Conservation (phyloP, 768 basidiomycete genomes). For the Phaeotremella skinneri region DNA sequence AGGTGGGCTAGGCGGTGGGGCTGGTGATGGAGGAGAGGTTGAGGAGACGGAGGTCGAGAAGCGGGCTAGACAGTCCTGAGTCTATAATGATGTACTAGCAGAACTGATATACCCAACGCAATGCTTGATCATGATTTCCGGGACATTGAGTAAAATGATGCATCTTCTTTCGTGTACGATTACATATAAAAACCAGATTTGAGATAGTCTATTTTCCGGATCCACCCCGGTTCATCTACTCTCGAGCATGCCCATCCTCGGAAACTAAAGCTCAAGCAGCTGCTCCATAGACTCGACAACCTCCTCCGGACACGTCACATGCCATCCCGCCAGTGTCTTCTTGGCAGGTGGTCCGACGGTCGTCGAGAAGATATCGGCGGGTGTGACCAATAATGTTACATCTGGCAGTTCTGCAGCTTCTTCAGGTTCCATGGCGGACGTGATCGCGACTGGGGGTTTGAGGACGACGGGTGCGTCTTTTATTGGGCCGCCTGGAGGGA, state of each 20-base stretch:
- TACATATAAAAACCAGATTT: background rate
- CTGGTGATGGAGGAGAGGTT: slow-evolving; percentile 57
- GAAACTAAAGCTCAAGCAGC: slow-evolving; percentile 21
- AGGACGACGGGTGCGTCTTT: slow-evolving; percentile 53
- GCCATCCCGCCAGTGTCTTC: slow-evolving; percentile 86
- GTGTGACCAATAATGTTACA: slow-evolving; percentile 64
- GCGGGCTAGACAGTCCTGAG: slow-evolving; percentile 1
- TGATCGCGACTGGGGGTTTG: slow-evolving; percentile 57
- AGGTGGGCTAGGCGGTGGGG: slow-evolving; percentile 15
- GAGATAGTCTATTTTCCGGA: too few species aligned
- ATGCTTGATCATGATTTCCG: background rate
- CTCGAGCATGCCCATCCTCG: background rate
- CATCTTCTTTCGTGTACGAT: background rate
- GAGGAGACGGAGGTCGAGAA: slow-evolving; percentile 45
- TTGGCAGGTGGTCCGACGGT: slow-evolving; percentile 85
- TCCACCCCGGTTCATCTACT: too few species aligned
- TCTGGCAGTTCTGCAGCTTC: slow-evolving; percentile 48
- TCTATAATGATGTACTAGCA: background rate
- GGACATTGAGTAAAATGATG: background rate
- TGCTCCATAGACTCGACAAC: slow-evolving; percentile 70
- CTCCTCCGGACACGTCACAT: slow-evolving; percentile 83
- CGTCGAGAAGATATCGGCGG: slow-evolving; percentile 80
- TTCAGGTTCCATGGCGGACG: slow-evolving; percentile 51
- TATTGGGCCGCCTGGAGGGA: slow-evolving; percentile 53
- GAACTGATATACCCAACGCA: background rate